Conservation (phyloP, 257 asterid species). For the Hygrophila difformis region DNA sequence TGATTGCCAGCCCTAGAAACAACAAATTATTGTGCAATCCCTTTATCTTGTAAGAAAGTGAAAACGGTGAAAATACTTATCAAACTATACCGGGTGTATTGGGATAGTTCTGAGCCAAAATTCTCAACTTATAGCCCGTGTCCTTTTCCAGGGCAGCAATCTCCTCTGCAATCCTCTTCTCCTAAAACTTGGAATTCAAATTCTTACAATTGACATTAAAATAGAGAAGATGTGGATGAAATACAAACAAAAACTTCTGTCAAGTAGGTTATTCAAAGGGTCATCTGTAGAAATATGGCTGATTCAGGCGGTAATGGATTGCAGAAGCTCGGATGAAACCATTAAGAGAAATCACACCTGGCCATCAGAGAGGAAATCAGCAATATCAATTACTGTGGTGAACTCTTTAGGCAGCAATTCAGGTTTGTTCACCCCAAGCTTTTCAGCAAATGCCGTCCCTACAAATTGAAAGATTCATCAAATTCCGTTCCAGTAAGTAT, state of each 20-base stretch:
- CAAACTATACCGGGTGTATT: constrained; percentile 66
- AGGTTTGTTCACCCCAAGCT: constrained; percentile 80
- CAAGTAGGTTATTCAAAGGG: neutral
- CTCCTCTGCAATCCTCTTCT: constrained; percentile 62
- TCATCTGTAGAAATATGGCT: neutral
- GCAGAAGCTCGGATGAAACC: neutral
- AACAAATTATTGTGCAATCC: neutral
- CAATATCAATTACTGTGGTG: constrained; percentile 76
- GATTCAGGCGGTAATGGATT: neutral
- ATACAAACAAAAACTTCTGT: too few relatives aligned
- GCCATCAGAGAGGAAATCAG: constrained; percentile 94
- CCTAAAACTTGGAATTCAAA: too few relatives aligned
- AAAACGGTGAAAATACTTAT: neutral
- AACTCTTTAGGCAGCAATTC: constrained; percentile 77
- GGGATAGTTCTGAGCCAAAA: constrained; percentile 91
- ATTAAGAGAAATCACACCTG: constrained; percentile 42
- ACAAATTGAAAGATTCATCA: constrained; percentile 15
- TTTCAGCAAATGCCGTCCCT: constrained; percentile 72
- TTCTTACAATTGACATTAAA: too few relatives aligned
- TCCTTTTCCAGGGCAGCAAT: constrained; percentile 72
- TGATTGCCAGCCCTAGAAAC: constrained; percentile 70
- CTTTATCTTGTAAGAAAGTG: neutral
- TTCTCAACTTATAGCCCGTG: constrained; percentile 80
- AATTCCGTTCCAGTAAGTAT: neutral
- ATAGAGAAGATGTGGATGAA: too few relatives aligned